phyloP scores from a whole-genome alignment of 1,284 basidiomycete genomes.

The Golubevia sp. region DNA sequence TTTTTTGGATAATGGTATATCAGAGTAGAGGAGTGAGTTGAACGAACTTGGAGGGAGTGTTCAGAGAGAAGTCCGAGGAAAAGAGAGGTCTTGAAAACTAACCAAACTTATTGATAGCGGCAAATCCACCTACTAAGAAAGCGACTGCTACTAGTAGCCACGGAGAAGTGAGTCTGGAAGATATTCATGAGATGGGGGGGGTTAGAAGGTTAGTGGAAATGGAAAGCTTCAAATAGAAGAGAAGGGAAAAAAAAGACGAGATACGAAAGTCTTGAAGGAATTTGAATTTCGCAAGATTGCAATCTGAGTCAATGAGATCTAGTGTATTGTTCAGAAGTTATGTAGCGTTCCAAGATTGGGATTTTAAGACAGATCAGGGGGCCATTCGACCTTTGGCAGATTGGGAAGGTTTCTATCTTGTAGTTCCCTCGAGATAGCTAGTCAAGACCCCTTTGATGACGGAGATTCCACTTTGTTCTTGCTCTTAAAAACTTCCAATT shows the following conservation, averaged over 20 bases:
- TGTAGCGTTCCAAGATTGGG: no score
- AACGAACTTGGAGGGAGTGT: background rate
- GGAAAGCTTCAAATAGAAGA: background rate
- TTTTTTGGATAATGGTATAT: background rate
- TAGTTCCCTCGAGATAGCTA: no score
- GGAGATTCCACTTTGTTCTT: no score
- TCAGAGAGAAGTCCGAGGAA: conserved; percentile 36
- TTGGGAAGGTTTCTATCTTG: no score
- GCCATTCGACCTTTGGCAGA: no score
- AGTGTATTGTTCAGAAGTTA: no score
- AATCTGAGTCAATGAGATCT: no score
- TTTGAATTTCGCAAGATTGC: no score
- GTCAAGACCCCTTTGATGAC: no score
- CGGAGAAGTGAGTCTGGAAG: conserved; percentile 73
- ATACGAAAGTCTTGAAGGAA: background rate
- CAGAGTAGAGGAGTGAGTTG: background rate
- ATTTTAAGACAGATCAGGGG: no score
- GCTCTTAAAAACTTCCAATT: no score
- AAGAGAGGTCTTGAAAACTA: conserved; percentile 55
- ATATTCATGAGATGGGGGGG: background rate
- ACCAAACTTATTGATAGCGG: conserved; percentile 88
- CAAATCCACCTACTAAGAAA: conserved; percentile 90
- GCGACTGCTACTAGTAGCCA: conserved; percentile 79
- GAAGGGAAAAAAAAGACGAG: background rate
- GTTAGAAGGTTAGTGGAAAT: background rate